Conservation (phyloP, 257 asterid species). For the Fraxinus anomala region DNA sequence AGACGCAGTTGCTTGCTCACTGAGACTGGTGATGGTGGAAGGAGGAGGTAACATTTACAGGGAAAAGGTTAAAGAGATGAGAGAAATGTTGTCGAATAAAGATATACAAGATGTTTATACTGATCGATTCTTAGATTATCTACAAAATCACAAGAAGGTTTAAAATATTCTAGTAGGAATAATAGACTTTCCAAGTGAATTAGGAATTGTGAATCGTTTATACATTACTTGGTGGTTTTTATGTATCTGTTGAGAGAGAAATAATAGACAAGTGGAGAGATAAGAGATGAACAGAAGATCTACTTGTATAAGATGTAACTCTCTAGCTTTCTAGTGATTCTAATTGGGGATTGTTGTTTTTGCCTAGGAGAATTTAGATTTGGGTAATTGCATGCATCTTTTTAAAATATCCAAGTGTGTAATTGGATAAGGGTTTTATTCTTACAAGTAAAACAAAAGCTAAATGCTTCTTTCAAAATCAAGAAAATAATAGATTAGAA, state of each 20-base stretch:
- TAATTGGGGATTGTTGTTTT: no score
- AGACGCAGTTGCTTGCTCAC: constrained; percentile 28
- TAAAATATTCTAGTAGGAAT: neutral
- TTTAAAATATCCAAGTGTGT: neutral
- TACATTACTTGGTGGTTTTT: neutral
- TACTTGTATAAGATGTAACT: neutral
- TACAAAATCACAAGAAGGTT: constrained; percentile 7
- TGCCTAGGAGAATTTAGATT: no score
- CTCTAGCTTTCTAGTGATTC: neutral
- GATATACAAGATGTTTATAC: constrained; percentile 27
- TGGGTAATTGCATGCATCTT: neutral
- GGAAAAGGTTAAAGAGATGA: constrained; percentile 16
- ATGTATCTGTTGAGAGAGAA: neutral
- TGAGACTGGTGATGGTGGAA: no score
- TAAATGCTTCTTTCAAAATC: neutral
- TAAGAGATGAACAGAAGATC: neutral
- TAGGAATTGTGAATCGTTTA: neutral
- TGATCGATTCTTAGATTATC: constrained; percentile 21
- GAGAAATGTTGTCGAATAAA: constrained; percentile 26
- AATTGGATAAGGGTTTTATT: no score
- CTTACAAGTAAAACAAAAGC: neutral
- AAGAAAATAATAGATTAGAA: neutral
- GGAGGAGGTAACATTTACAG: no score
- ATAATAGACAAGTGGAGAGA: no score
- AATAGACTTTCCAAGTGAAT: neutral